Evolutionary conservation across 257 asterid genomes (phyloP), one percentile per base, ranked within the genome.

Genomic region (Craterostigma plantagineum): DNA sequence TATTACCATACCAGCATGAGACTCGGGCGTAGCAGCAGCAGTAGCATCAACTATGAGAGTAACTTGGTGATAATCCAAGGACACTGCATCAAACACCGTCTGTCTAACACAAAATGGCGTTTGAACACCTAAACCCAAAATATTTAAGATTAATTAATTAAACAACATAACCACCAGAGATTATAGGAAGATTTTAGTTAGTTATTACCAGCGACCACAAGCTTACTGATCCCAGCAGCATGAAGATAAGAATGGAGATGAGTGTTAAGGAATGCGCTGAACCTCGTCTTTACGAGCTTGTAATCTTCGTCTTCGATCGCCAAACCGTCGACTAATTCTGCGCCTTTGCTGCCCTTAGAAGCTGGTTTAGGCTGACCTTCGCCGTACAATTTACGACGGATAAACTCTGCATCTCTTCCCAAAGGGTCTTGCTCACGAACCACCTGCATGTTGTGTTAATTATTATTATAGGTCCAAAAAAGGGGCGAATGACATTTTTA

Each of bases 31-130:
- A 7, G 91, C 92, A 53, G 94, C 96, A 49, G 94, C 92, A 5
- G 92, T 73, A 40, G 96, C 94, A 67, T 86, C 92, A 38, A 61
- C 39, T 34, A 86, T 65, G 27, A 81, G 79, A 0, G 72, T 73
- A 13, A 81, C 91, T 4, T 4, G 46, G 18, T 58, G 64, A 63
- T 69, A 86, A 65, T 81, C 81, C 68, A 81, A 51, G 14, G 87
- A 77, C 8, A 86, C 92, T 0, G 96, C 91, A 57, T 86, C 96
- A 65, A 75, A 81, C 39, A 71, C 94, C 16, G 92, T 81, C 50
- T 81, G 92, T 16, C 94, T 53, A 53, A 86, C 63, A 60, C 92
- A 86, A 37, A 81, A 81, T 49, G 96, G 96, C 45, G 94, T 81
- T 69, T 81, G 96, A 51, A 86, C 94, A 51, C 96, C 94, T 86